Base-by-base conservation (phyloP, 192 early-diverging fungal species). In the Borealophlyctis nickersoniae region DNA sequence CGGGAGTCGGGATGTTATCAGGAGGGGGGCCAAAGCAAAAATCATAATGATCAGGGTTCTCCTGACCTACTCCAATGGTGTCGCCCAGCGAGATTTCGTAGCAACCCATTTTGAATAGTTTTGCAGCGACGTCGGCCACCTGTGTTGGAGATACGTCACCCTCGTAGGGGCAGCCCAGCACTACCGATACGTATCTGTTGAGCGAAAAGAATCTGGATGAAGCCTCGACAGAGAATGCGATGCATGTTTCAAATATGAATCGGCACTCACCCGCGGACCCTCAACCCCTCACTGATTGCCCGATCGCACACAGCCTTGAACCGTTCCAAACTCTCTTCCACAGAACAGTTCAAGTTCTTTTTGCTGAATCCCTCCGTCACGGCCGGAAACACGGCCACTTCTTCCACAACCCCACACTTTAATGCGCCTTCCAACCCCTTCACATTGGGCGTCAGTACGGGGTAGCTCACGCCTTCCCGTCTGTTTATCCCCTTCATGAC, bases 71-170 rank as follows among this genome's bases (percentile, higher is more conserved):
- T 35, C 96, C 96, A 69, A 96, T 98, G 7, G 96, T 98, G 67
- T 98, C 96, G 16, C 92, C 93, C 29, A 98, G 76, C 23, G 92
- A 93, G 24, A 98, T 92, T 70, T 98, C 96, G 65, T 96, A 95
- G 75, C 96, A 98, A 27, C 96, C 96, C 84, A 95, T 88, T 16
- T 91, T 89, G 19, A 83, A 72, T 56, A 98, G 68, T 22, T 77
- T 76, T 49, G 88, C 80, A 0, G 92, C 77, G 3, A 95, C 87
- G 4, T 71, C 62, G 1, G 91, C 90, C 1, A 91, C 92, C 3
- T 77, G 81, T 33, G 68, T 55, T 0, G 94, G 88, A 5, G 81
- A 74, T 19, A 96, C 77, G 28, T 70, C 67, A 14, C 94, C 94
- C 63, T 94, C 89, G 71, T 95, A 98, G 1, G 96, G 96, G 56